phyloP scores from a whole-genome alignment of 805 yeast species.

The Myxozyma mucilagina region DNA sequence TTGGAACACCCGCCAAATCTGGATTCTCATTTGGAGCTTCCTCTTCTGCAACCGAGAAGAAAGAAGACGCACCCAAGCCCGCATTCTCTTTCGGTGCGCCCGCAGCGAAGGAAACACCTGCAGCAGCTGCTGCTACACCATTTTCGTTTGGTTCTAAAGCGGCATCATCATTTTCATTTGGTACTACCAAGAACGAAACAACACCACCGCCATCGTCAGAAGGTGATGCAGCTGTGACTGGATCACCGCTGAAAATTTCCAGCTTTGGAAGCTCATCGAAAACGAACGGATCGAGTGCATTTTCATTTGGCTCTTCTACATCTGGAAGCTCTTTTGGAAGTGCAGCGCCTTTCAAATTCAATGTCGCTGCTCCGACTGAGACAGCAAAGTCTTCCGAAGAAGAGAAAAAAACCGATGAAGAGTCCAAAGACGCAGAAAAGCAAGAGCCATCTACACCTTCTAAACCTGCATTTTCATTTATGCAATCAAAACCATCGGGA shows the following conservation, averaged over 20 bases:
- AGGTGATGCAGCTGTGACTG: neutral
- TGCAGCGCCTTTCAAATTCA: slow-evolving; percentile 22
- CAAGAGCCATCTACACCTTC: slow-evolving; percentile 4
- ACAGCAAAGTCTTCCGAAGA: neutral
- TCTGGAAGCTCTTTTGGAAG: neutral
- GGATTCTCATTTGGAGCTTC: slow-evolving; percentile 4
- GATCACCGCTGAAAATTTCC: slow-evolving; percentile 21
- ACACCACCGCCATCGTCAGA: slow-evolving; percentile 19
- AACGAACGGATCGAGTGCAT: slow-evolving; percentile 10
- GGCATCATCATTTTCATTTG: neutral
- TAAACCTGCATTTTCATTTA: slow-evolving; percentile 15
- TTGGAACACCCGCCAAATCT: neutral
- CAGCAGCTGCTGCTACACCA: neutral
- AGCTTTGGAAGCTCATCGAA: slow-evolving; percentile 9
- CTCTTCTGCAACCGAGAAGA: neutral
- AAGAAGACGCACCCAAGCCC: neutral
- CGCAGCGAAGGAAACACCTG: neutral
- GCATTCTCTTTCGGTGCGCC: neutral
- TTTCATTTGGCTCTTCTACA: neutral
- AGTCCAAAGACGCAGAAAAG: neutral
- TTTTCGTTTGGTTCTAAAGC: slow-evolving; percentile 2
- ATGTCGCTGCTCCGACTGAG: slow-evolving; percentile 14
- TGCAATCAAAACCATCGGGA: slow-evolving; percentile 6
- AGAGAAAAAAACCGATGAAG: neutral
- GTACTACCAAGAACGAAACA: slow-evolving; percentile 3